Conservation (phyloP, 306 rosid species). For the Cicer arietinum region DNA sequence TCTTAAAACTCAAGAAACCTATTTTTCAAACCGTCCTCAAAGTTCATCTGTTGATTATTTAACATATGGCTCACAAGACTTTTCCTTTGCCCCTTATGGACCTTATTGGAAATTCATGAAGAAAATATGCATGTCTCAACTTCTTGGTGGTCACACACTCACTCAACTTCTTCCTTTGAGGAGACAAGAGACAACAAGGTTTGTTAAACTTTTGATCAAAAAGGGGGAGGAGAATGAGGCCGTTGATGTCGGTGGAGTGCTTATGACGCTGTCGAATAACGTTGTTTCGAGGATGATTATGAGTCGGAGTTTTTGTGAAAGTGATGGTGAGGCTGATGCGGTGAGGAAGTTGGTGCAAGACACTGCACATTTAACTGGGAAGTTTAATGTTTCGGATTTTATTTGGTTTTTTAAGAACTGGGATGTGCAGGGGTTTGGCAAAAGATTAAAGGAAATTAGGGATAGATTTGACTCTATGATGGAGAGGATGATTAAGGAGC, state of each 20-base stretch:
- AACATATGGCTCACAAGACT: conserved; percentile 64
- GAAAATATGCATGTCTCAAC: conserved; percentile 68
- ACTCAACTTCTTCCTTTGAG: conserved; percentile 56
- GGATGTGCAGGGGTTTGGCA: conserved; percentile 65
- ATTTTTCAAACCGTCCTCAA: conserved; percentile 59
- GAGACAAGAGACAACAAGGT: conserved; percentile 52
- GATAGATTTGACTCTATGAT: conserved; percentile 60
- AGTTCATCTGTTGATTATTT: conserved; percentile 56
- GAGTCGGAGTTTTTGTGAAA: conserved; percentile 49
- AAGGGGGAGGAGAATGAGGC: conserved; percentile 42
- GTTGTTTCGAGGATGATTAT: conserved; percentile 58
- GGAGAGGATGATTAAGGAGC: conserved; percentile 64
- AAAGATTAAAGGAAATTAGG: conserved; percentile 51
- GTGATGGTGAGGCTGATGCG: conserved; percentile 55
- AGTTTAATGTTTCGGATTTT: conserved; percentile 56
- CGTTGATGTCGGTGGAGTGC: conserved; percentile 54
- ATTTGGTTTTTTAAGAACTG: conserved; percentile 63
- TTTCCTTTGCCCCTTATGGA: conserved; percentile 66
- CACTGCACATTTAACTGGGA: conserved; percentile 46
- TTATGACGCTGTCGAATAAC: conserved; percentile 53
- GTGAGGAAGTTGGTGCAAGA: conserved; percentile 58
- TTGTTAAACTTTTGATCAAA: conserved; percentile 39
- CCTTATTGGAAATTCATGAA: conserved; percentile 82
- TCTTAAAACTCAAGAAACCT: conserved; percentile 66
- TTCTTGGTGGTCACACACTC: conserved; percentile 63